Evolutionary conservation across 1,284 basidiomycete genomes (phyloP).

Genomic region (Rhodofomes roseus): DNA sequence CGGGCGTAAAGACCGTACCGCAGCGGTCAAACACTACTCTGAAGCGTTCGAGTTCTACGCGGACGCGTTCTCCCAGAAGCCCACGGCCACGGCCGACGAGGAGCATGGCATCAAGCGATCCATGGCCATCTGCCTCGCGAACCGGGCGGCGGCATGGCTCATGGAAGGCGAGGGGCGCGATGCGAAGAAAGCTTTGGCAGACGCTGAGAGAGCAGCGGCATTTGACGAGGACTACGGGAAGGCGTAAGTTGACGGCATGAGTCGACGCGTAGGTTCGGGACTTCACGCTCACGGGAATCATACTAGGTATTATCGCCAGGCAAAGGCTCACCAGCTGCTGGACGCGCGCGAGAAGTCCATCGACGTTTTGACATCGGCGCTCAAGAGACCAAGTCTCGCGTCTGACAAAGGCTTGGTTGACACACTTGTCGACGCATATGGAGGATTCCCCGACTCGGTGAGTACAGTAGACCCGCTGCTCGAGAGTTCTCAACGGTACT

Average conservation of each 20-base stretch:
- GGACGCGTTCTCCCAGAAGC: conserved; percentile 29
- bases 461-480: background rate
- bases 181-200: conserved; percentile 16
- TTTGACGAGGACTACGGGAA: conserved; percentile 16
- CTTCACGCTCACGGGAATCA: background rate
- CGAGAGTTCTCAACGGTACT: background rate
- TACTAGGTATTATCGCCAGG: conserved; percentile 20
- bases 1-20: conserved; percentile 24
- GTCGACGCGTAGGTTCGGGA: background rate
- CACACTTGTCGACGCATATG: conserved; percentile 14
- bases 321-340: conserved; percentile 19
- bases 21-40: conserved; percentile 29
- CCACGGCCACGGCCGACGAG: conserved; percentile 20
- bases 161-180: conserved; percentile 17
- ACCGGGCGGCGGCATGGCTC: conserved; percentile 26
- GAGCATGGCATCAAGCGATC: conserved; percentile 25
- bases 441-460: conserved; percentile 15
- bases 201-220: conserved; percentile 13
- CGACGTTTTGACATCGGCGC: conserved; percentile 13
- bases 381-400: conserved; percentile 10
- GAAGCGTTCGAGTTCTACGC: conserved; percentile 28
- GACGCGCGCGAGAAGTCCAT: conserved; percentile 9
- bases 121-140: conserved; percentile 31
- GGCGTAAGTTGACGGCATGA: conserved; percentile 14
- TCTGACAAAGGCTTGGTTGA: conserved; percentile 18